These are phyloP conservation scores for Ogataea nitratoaversa DNA, from an alignment of 805 yeast species.

Conservation along the genomic window DNA sequence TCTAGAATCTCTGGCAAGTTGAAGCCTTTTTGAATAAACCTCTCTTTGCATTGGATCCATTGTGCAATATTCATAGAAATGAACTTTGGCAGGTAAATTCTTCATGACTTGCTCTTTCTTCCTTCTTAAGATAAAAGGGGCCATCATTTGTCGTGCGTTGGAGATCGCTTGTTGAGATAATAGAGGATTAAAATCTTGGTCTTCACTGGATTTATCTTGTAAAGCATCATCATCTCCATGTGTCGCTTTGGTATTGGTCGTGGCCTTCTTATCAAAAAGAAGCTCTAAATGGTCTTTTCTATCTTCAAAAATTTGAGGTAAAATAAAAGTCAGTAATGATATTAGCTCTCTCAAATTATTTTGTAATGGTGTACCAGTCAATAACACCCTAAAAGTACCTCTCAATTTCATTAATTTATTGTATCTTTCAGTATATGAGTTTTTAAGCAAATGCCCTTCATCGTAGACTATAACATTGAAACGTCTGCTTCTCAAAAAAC, in stretches of 20 bases:
- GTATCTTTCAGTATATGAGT: slow-evolving; percentile 84
- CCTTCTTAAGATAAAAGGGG: slow-evolving; percentile 92
- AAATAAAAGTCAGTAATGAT: slow-evolving; percentile 83
- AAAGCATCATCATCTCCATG: slow-evolving; percentile 25
- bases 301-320: slow-evolving; percentile 77
- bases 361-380: slow-evolving; percentile 97
- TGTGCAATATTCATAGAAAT: slow-evolving; percentile 60
- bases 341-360: slow-evolving; percentile 88
- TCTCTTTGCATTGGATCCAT: slow-evolving; percentile 49
- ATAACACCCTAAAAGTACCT: slow-evolving; percentile 77
- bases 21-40: slow-evolving; percentile 61
- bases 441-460: slow-evolving; percentile 96
- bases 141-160: slow-evolving; percentile 97
- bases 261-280: slow-evolving; percentile 83
- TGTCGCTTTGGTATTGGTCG: slow-evolving; percentile 44
- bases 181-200: slow-evolving; percentile 64
- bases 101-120: slow-evolving; percentile 87
- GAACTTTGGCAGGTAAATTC: slow-evolving; percentile 78
- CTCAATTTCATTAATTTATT: slow-evolving; percentile 76
- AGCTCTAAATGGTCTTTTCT: slow-evolving; percentile 78
- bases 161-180: slow-evolving; percentile 86
- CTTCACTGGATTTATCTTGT: slow-evolving; percentile 30
- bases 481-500: slow-evolving; percentile 65
- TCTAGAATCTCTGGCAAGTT: slow-evolving; percentile 36
- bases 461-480: slow-evolving; percentile 92